Base-by-base conservation (phyloP, 2,329 filamentous ascomycete genomes). In the Plenodomus biglobosus region DNA sequence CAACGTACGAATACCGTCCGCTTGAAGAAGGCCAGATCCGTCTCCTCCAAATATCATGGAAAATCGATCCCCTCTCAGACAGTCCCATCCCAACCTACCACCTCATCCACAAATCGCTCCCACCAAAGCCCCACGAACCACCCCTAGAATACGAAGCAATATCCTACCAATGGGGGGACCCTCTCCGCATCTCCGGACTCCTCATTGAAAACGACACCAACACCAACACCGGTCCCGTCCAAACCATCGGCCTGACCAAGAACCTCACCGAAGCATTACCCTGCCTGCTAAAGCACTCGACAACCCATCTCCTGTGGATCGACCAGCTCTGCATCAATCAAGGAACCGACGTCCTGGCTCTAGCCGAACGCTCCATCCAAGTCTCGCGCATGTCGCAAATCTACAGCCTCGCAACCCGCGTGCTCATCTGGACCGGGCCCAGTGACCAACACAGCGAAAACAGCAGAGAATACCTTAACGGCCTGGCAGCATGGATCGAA, bases 311-410 rank as follows among this genome's bases (percentile, higher is more conserved):
- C 34, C 58, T 71, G 16, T 72, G 68, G 67, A 59, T 60, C 11
- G 27, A 62, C 35, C 55, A 56, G 24, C 38, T 62, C 3, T 64
- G 68, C 43, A 72, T 73, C 40, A 68, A 73, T 32, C 69, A 72
- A 45, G 41, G 50, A 1, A 60, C 71, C 45, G 38, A 54, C 18
- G 27, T 8, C 8, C 6, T 15, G 6, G 27, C 27, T 15, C 6
- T 32, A 15, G 38, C 44, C 3, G 69, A 73, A 34, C 63, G 65
- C 16, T 56, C 50, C 3, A 52, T 63, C 18, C 70, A 72, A 49
- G 65, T 73, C 3, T 56, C 54, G 3, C 64, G 72, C 21, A 73
- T 73, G 68, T 60, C 65, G 11, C 40, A 65, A 6, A 68, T 73
- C 35, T 73, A 68, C 56, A 55, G 42, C 20, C 44, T 38, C 13